Percentiles rank a stretch among this genome's conserved stretches.
These are phyloP conservation scores for Euphorbia tirucalli DNA, from an alignment of 345 rosid genomes.

Conservation along the genomic window DNA sequence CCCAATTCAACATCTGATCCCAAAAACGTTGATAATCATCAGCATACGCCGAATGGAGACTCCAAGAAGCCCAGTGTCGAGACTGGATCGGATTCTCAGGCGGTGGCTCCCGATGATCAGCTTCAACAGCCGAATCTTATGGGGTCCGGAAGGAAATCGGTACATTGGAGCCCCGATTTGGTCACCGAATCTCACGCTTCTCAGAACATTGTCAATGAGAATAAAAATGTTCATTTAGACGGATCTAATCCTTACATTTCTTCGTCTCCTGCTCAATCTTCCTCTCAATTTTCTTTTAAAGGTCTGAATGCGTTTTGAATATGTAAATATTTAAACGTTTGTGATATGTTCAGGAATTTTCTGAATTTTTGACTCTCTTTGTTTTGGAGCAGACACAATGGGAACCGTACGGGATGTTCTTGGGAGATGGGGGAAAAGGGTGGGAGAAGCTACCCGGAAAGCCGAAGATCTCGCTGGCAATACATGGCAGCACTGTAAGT, in stretches of 20 bases:
- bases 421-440: constrained; percentile 27
- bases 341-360: neutral
- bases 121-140: constrained; percentile 28
- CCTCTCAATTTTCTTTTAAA: constrained; percentile 45
- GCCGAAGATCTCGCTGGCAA: constrained; percentile 36
- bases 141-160: constrained; percentile 53
- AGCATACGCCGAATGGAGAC: constrained; percentile 25
- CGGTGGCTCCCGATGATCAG: neutral
- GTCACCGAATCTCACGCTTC: constrained; percentile 46
- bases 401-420: constrained; percentile 28
- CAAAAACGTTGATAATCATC: constrained; percentile 19
- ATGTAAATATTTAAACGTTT: neutral
- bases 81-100: constrained; percentile 31
- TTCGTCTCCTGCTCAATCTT: constrained; percentile 34
- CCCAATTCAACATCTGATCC: constrained; percentile 16
- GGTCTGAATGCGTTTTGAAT: constrained; percentile 27
- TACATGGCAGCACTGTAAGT: constrained; percentile 35
- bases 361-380: neutral
- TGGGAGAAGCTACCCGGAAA: constrained; percentile 31
- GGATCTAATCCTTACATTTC: constrained; percentile 55
- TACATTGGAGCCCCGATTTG: constrained; percentile 73
- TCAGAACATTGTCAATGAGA: neutral
- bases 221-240: neutral
- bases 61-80: constrained; percentile 14
- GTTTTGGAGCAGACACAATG: constrained; percentile 42